A percentile compares a stretch with the other conserved stretches of the same genome.
Evolutionary conservation across 202 grass and related monocot genomes (phyloP).

Genomic region (Zoysia matrella): DNA sequence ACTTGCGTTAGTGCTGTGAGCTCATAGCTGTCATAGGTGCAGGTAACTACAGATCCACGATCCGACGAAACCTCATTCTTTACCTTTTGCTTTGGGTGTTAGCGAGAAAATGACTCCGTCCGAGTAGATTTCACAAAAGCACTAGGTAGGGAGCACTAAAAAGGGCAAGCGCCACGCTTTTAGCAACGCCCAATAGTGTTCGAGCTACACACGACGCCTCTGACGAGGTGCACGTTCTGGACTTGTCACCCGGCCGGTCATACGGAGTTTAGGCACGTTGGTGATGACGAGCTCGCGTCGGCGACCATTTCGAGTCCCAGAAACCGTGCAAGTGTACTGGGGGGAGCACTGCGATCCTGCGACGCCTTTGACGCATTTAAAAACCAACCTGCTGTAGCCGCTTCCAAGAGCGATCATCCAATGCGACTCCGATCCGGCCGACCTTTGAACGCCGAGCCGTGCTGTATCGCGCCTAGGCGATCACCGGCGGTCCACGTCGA

Average conservation of each 20-base stretch:
- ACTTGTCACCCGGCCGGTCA: not conserved
- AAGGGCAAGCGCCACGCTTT: not conserved
- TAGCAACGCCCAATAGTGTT: constrained; percentile 6
- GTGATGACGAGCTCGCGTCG: not conserved
- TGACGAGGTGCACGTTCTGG: constrained; percentile 30
- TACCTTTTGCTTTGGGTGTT: not conserved
- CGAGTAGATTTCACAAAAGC: constrained; percentile 4
- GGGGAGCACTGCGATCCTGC: not conserved
- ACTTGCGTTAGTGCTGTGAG: not conserved
- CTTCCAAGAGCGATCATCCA: not conserved
- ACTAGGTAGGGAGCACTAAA: constrained; percentile 13
- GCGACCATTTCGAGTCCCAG: constrained; percentile 34
- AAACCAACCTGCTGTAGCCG: constrained; percentile 30
- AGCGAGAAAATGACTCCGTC: not conserved
- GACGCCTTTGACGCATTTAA: not conserved
- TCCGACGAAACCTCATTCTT: not conserved
- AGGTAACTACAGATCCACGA: not conserved
- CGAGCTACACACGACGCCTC: not conserved
- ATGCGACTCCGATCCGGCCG: not conserved
- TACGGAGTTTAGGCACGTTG: constrained; percentile 3
- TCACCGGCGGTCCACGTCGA: constrained; percentile 41
- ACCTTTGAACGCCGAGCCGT: not conserved
- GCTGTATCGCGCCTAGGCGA: not conserved
- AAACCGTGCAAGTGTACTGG: constrained; percentile 15
- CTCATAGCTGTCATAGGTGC: not conserved